phyloP scores from a whole-genome alignment of 192 early-diverging fungal species.

The Bifiguratus adelaidae region DNA sequence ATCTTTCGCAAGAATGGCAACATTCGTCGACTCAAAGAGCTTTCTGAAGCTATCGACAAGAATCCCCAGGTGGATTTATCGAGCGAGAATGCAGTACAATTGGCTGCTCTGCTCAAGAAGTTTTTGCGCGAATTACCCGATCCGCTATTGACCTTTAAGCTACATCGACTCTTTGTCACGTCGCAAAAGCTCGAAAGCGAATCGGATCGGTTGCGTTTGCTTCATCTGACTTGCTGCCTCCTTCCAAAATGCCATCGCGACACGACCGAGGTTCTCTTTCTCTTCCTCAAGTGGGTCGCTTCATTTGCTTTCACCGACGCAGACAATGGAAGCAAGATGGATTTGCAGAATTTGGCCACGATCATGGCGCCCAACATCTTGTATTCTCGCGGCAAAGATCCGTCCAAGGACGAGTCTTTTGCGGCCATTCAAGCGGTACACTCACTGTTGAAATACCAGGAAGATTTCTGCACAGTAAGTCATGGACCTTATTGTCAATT shows the following conservation, averaged over 20 bases:
- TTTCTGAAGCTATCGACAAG: constrained; percentile 77
- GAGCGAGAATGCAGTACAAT: constrained; percentile 75
- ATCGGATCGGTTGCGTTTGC: constrained; percentile 43
- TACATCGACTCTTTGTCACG: constrained; percentile 76
- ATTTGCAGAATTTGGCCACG: constrained; percentile 81
- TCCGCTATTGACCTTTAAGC: constrained; percentile 82
- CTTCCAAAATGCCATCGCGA: constrained; percentile 89
- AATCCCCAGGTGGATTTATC: constrained; percentile 65
- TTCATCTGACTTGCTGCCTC: constrained; percentile 76
- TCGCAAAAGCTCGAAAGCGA: constrained; percentile 51
- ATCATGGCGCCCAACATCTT: constrained; percentile 93
- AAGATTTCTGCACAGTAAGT: constrained; percentile 55
- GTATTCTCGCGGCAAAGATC: constrained; percentile 76
- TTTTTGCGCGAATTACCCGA: constrained; percentile 95
- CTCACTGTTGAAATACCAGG: constrained; percentile 51
- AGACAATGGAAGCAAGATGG: constrained; percentile 86
- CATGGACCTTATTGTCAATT: too few relatives aligned
- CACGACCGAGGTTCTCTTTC: constrained; percentile 81
- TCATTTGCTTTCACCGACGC: constrained; percentile 56
- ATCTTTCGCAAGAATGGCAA: constrained; percentile 99
- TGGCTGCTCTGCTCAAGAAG: constrained; percentile 93
- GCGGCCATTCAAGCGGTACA: constrained; percentile 59
- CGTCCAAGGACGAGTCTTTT: constrained; percentile 61
- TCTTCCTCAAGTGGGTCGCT: constrained; percentile 83
- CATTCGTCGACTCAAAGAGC: constrained; percentile 78